Conservation (phyloP, 805 yeast species). For the Yarrowia alimentaria region DNA sequence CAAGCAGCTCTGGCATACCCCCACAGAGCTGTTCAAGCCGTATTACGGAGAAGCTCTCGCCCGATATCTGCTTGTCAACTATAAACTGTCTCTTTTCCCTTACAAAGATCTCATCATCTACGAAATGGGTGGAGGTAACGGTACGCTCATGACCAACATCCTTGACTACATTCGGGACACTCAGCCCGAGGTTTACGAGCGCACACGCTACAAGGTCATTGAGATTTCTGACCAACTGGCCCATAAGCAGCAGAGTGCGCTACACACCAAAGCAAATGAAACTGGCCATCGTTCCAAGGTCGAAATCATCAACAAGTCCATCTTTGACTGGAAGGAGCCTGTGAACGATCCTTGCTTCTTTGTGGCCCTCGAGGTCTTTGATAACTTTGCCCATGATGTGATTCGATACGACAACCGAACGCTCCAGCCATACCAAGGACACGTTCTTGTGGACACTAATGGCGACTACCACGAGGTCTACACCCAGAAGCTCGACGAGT, state of each 20-base stretch:
- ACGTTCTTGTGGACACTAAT: constrained; percentile 66
- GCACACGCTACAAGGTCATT: constrained; percentile 67
- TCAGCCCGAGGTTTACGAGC: constrained; percentile 70
- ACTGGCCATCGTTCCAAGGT: constrained; percentile 56
- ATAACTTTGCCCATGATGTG: constrained; percentile 79
- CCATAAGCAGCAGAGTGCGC: constrained; percentile 48
- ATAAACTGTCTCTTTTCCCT: constrained; percentile 65
- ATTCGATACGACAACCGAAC: constrained; percentile 69
- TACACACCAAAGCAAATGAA: constrained; percentile 39
- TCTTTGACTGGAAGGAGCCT: constrained; percentile 64
- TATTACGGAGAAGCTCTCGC: constrained; percentile 86
- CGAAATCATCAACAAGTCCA: constrained; percentile 67
- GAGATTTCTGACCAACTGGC: constrained; percentile 69
- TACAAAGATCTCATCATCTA: constrained; percentile 70
- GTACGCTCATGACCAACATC: constrained; percentile 76
- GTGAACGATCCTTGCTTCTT: constrained; percentile 70
- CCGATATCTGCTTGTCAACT: constrained; percentile 68
- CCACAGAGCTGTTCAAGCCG: constrained; percentile 80
- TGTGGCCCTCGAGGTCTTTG: constrained; percentile 78
- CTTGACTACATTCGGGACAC: constrained; percentile 58
- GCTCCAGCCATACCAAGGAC: constrained; percentile 70
- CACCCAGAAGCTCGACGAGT: constrained; percentile 57
- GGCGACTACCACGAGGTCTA: constrained; percentile 77
- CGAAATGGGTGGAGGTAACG: constrained; percentile 91
- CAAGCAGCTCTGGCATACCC: constrained; percentile 81